Base-by-base conservation (phyloP, 78 protist genomes). In the Polysphondylium violaceum region DNA sequence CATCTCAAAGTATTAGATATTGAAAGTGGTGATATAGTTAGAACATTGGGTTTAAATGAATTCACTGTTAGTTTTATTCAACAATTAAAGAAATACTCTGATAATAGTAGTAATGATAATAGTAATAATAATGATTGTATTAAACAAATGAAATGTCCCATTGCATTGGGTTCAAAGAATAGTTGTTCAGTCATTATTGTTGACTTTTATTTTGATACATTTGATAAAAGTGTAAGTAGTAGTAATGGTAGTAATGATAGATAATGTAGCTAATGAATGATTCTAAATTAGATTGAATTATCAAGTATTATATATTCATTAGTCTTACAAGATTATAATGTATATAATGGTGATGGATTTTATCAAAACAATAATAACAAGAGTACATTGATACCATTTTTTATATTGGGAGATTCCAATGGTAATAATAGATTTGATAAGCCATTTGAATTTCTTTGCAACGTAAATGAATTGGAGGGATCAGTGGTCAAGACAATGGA, bases 1-100 rank as follows among this genome's bases (percentile, higher is more conserved):
- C 23, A 21, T 27, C 58, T 83, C 31, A 83, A 83, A 68, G 17
- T 83, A 31, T 69, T 83, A 40, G 79, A 83, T 58, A 53, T 53
- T 56, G 72, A 83, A 58, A 9, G 40, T 47, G 77, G 81, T 38
- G 36, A 51, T 1, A 27, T 23, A 2, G 11, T 83, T n/a, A 59
- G 38, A 29, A 44, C 79, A 2, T 58, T 83, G 5, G 43, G 55
- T 23, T 23, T 71, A 3, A 19, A 23, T 17, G 17, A 16, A 11
- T 23, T 55, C 2, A 38, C 33, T 36, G 33, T 72, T 29, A 29
- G 72, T 8, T 38, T 29, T 2, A 69, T 83, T 43, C 27, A 36
- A 27, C 91, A 83, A 43, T 29, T 83, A 14, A 23, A 33, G 44
- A 50, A 12, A 31, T 40, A 72, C 27, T 17, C 59, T n/a, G 21